These are phyloP conservation scores for Phanerodontia chrysosporium DNA, from an alignment of 768 basidiomycete species.

Conservation along the genomic window DNA sequence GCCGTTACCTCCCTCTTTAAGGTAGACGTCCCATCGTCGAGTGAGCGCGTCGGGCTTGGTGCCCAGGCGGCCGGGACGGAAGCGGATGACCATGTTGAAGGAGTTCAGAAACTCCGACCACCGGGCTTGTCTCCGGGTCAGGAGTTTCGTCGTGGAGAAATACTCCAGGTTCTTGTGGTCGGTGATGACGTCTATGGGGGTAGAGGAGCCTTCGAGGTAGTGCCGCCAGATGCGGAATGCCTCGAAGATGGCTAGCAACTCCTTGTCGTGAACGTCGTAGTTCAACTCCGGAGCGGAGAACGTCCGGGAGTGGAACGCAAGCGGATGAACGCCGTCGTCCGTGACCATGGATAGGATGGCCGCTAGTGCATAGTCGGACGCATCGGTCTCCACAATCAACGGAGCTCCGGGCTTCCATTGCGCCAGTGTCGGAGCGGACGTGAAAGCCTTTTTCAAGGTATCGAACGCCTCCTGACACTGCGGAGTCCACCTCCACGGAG, in stretches of 20 bases:
- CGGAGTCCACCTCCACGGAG: slow-evolving; percentile 17
- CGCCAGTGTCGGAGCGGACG: slow-evolving; percentile 14
- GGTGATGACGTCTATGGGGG: slow-evolving; percentile 20
- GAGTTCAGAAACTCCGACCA: slow-evolving; percentile 27
- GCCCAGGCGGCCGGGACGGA: slow-evolving; percentile 26
- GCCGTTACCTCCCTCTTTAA: slow-evolving; percentile 21
- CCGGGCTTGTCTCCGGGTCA: slow-evolving; percentile 33
- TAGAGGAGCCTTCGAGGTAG: slow-evolving; percentile 19
- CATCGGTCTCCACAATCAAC: slow-evolving; percentile 18
- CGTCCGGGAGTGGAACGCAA: slow-evolving; percentile 28
- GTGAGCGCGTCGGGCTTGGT: slow-evolving; percentile 18
- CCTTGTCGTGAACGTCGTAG: slow-evolving; percentile 48
- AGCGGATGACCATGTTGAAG: slow-evolving; percentile 23
- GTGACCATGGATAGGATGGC: slow-evolving; percentile 16
- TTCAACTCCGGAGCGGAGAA: slow-evolving; percentile 34
- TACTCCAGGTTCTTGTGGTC: slow-evolving; percentile 38
- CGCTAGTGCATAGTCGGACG: slow-evolving; percentile 20
- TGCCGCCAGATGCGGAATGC: slow-evolving; percentile 22
- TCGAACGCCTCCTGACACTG: slow-evolving; percentile 24
- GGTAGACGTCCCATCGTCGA: slow-evolving; percentile 20
- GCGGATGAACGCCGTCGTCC: slow-evolving; percentile 23
- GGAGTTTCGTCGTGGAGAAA: slow-evolving; percentile 27
- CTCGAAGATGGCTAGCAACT: slow-evolving; percentile 42
- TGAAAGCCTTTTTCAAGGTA: slow-evolving; percentile 23
- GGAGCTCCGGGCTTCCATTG: slow-evolving; percentile 17